Base-by-base conservation (phyloP, 1,284 basidiomycete species). In the Trametes versicolor region DNA sequence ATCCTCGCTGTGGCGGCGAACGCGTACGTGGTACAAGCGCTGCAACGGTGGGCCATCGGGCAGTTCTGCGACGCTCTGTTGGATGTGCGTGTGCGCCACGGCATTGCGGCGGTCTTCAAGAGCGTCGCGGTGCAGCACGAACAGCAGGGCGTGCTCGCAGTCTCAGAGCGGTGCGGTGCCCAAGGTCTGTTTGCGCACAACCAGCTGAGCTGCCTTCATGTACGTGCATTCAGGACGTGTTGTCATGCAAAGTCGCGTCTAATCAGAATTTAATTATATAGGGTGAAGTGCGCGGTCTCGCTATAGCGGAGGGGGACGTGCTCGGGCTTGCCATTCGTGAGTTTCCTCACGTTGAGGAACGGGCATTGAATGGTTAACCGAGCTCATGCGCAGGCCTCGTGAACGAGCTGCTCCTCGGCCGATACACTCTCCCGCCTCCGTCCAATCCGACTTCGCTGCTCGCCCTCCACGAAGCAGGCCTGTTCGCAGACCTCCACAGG, bases 111-210 rank as follows among this genome's bases (percentile, higher is more conserved):
- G 1, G 75, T 78, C 21, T 70, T 78, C 56, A 86, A 86, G 67
- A 77, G 76, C 9, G 71, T 76, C 13, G 74, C 75, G 53, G 63
- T 80, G 12, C 75, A 78, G 51, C 74, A 77, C 48, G 71, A 74
- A 23, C 77, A 80, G 58, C 63, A 71, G 21, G 71, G 73, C 0
- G 69, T 70, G 23, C 55, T 80, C 4, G 66, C 68, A 1, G 71
- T 86, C 4, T 74, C 78, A 0, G 83, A 86, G 21, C 75, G 84
- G 13, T 83, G 82, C 60, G 84, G 85, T 17, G 84, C 83, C 0
- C 84, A 85, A 70, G 84, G 84, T 0, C 70, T 85, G 1, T 81
- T 81, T 58, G 78, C 74, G 19, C 72, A 77, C 54, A 85, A 85
- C 64, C 79, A 80, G 67, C 74, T 85, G 51, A 71, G 75, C 0